These are phyloP conservation scores for Emiliania huxleyi DNA, from an alignment of 78 protist species.

Conservation along the genomic window DNA sequence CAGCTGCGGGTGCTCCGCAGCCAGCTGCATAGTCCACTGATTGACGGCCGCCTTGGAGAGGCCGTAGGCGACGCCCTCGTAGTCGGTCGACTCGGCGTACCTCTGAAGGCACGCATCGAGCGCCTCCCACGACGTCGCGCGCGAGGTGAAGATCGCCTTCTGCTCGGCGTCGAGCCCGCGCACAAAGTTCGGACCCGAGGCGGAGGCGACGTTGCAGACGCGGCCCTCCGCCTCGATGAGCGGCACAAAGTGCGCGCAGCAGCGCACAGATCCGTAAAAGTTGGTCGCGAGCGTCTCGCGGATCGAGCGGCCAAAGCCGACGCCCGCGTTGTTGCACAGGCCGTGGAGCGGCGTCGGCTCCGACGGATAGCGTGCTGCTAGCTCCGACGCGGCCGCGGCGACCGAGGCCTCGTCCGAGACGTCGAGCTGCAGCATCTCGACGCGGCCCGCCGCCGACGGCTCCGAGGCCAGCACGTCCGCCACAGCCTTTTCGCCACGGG, in stretches of 20 bases:
- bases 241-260: neutral
- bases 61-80: neutral
- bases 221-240: neutral
- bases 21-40: neutral
- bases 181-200: slow-evolving; percentile 20
- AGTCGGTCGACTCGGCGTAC: neutral
- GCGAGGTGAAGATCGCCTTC: neutral
- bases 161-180: neutral
- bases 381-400: neutral
- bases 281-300: neutral
- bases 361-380: neutral
- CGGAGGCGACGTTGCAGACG: slow-evolving; percentile 15
- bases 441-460: neutral
- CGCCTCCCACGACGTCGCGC: neutral
- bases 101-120: neutral
- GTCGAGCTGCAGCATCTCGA: neutral
- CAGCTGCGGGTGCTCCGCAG: neutral
- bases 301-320: neutral
- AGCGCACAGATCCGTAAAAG: neutral
- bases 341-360: neutral
- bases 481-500: neutral
- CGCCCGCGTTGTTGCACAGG: slow-evolving; percentile 35
- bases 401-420: neutral
- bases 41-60: slow-evolving; percentile 13
- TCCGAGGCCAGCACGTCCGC: neutral